A percentile compares a stretch with the other conserved stretches of the same genome.
phyloP scores from a whole-genome alignment of 441 rosid species.

The Adansonia grandidieri region DNA sequence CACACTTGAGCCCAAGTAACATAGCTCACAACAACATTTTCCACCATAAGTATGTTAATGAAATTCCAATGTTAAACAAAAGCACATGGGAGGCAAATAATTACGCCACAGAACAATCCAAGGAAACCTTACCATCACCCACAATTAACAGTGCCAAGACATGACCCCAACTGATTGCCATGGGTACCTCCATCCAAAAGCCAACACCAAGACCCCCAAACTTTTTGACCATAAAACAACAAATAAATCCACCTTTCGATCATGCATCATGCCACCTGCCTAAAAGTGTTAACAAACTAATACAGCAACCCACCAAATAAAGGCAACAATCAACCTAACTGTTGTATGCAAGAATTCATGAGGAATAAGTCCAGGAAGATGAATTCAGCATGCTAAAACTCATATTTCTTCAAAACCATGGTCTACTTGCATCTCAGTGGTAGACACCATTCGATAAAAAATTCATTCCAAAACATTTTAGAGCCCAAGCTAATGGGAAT shows the following conservation, averaged over 20 bases:
- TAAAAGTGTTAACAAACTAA: background rate
- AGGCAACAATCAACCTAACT: constrained; percentile 6
- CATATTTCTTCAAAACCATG: constrained; percentile 5
- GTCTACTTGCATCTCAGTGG: background rate
- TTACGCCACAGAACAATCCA: background rate
- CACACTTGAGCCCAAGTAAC: background rate
- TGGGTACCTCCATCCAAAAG: background rate
- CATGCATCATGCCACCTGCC: background rate
- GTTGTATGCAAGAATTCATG: background rate
- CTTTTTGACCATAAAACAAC: background rate
- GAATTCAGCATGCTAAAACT: constrained; percentile 6
- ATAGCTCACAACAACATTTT: background rate
- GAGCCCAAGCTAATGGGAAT: background rate
- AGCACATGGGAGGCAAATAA: background rate
- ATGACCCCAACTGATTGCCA: background rate
- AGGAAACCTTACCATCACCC: background rate
- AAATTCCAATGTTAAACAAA: constrained; percentile 1
- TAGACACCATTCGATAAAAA: background rate
- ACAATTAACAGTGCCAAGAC: background rate
- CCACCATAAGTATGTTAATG: background rate
- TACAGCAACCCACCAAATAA: background rate
- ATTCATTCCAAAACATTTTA: constrained; percentile 1
- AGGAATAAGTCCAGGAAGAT: background rate
- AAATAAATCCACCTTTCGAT: background rate
- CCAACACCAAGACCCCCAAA: background rate